Conservation (phyloP, 495 filamentous ascomycete genomes). For the Barbatosphaeria neglecta region DNA sequence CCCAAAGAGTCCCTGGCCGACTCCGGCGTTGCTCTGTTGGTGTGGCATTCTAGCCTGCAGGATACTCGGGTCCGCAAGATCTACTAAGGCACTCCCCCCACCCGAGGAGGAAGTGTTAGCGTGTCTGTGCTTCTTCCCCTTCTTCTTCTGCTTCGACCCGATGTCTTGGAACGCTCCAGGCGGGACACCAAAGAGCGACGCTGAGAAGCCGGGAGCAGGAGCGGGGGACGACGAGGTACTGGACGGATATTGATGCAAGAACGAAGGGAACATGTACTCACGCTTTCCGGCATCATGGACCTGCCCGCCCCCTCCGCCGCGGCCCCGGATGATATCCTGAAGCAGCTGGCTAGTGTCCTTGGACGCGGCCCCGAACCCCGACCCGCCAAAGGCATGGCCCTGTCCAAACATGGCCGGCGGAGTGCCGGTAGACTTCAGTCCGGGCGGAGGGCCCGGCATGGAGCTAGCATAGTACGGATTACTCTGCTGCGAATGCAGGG, state of each 20-base stretch:
- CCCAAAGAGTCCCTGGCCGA: constrained; percentile 78
- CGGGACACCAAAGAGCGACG: constrained; percentile 82
- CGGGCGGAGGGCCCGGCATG: constrained; percentile 87
- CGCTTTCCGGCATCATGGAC: constrained; percentile 79
- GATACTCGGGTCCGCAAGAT: constrained; percentile 99
- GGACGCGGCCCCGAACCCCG: constrained; percentile 38
- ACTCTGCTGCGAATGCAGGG: constrained; percentile 46
- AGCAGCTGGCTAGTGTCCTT: constrained; percentile 70
- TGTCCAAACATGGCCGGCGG: constrained; percentile 79
- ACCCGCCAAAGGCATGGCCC: constrained; percentile 50
- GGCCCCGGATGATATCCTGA: constrained; percentile 58
- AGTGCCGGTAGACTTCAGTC: constrained; percentile 86
- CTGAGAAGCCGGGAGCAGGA: constrained; percentile 76
- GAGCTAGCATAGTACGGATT: constrained; percentile 52
- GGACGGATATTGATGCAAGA: constrained; percentile 65
- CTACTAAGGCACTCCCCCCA: constrained; percentile 86
- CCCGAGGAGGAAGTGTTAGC: constrained; percentile 99
- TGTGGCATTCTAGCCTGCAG: constrained; percentile 92
- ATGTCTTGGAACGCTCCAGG: constrained; percentile 72
- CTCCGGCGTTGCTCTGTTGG: constrained; percentile 58
- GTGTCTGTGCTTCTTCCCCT: constrained; percentile 99
- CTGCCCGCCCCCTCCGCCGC: constrained; percentile 46
- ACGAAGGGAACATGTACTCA: constrained; percentile 74
- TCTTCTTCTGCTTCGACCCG: constrained; percentile 96
- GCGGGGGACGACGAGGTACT: constrained; percentile 73